Base-by-base conservation (phyloP, 2,329 filamentous ascomycete genomes). In the Amesomyces nigricolor region DNA sequence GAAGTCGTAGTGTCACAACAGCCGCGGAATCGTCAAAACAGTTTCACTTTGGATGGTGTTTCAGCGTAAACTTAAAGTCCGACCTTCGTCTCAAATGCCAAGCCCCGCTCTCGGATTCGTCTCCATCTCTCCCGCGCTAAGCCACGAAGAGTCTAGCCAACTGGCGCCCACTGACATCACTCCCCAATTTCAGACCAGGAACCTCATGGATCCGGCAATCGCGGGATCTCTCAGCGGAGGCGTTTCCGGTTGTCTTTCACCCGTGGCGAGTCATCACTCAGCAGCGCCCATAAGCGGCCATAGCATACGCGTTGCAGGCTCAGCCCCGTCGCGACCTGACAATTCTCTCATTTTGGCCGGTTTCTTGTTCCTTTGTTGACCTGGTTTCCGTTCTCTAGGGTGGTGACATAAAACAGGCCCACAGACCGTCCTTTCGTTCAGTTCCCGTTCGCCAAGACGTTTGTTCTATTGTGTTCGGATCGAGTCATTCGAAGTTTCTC, bases 21-120 rank as follows among this genome's bases (percentile, higher is more conserved):
- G 16, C 11, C 32, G 22, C 40, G 9, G 17, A 22, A 30, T 30
- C 22, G n/a, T 35, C 9, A 35, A 13, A 44, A 35, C 35, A 17
- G 48, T 52, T 48, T 52, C 49, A 48, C 19, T 5, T 52, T 14
- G 30, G 11, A 38, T n/a, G 11, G 2, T 39, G 54, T 52, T 51
- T 56, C 54, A 47, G 37, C 32, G 7, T 9, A 16, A 5, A 19
- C 17, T 19, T 19, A 19, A 19, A 13, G 26, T 10, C n/a, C 19
- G 13, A 10, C n/a, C 11, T 9, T 5, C 6, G 29, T 16, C 4
- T n/a, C 8, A 29, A 44, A 14, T 26, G 53, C 53, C 53, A 50
- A 54, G 53, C 26, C 17, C 19, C 16, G 4, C n/a, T 17, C 11
- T 14, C 13, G 38, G 38, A 39, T 7, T 5, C 17, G 38, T 13